Conservation (phyloP, 495 filamentous ascomycete species). For the Aspergillus hancockii region DNA sequence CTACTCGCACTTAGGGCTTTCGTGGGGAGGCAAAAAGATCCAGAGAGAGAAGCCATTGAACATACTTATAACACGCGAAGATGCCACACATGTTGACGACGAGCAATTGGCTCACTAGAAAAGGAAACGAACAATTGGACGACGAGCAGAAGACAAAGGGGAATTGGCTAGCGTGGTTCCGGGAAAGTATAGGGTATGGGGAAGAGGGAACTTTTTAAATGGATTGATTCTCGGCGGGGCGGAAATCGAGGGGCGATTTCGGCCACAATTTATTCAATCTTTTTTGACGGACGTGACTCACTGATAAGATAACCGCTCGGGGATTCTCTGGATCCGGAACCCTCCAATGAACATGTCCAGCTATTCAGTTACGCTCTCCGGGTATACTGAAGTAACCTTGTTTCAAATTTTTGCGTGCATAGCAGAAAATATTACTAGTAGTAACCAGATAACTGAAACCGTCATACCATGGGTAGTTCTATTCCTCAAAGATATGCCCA, state of each 20-base stretch:
- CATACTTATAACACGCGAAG: conserved; percentile 91
- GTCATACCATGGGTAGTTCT: not conserved
- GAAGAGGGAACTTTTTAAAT: conserved; percentile 37
- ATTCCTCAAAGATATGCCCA: not conserved
- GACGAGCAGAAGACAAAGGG: conserved; percentile 13
- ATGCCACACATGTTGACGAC: conserved; percentile 69
- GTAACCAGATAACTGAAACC: too few relatives aligned
- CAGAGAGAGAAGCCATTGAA: conserved; percentile 21
- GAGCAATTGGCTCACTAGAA: conserved; percentile 28
- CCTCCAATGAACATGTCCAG: not conserved
- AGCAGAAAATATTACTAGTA: too few relatives aligned
- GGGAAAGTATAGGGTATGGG: conserved; percentile 17
- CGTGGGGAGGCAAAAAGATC: conserved; percentile 21
- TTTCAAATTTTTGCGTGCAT: too few relatives aligned
- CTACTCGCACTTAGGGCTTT: conserved; percentile 14
- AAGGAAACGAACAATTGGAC: conserved; percentile 22
- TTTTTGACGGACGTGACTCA: conserved; percentile 37
- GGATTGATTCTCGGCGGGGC: conserved; percentile 28
- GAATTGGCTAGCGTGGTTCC: conserved; percentile 15
- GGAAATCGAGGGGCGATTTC: conserved; percentile 45
- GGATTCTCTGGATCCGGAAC: not conserved
- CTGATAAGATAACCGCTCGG: conserved; percentile 46
- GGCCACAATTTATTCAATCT: conserved; percentile 30
- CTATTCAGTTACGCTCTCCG: too few relatives aligned
- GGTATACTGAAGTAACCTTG: too few relatives aligned